Evolutionary conservation across 2,329 filamentous ascomycete genomes (phyloP), one percentile per base, ranked within the genome.

Genomic region (Arthroderma sp.): DNA sequence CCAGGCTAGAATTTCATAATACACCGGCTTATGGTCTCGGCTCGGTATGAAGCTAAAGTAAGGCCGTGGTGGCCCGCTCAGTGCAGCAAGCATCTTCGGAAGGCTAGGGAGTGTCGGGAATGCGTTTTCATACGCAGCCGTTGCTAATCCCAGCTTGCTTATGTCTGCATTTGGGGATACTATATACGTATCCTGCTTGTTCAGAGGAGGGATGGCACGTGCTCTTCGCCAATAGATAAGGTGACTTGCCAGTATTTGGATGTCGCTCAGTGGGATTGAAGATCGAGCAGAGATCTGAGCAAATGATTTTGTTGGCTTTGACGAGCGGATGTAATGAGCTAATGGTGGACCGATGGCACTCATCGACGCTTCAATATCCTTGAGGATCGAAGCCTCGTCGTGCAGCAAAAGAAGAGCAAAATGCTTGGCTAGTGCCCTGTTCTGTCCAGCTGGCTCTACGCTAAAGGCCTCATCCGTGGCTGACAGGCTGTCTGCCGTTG

Each of bases 211-310:
- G 36, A 96, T 89, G 10, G 89, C 83, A 48, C 93, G 84, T 39
- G 89, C 91, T 46, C 88, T 82, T 27, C 91, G 81, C 88, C 89
- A 96, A 66, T 93, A 94, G 49, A 96, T 87, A 50, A 98, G 82
- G 66, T 96, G 91, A 47, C 86, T 83, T 6, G 88, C 87, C 50
- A 94, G 84, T 54, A 86, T 82, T 51, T 89, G 82, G 50, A 96
- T 82, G 53, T 94, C 85, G 30, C 78, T 73, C 1, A 91, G 72
- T 3, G 83, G 80, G 43, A 96, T 81, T 15, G 80, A 75, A 42
- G 67, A 68, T 2, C 57, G 51, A 4, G 61, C 58, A 54, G 73
- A 88, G 51, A 86, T 75, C 49, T 83, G 78, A 32, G 85, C 82
- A 62, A 88, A 87, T 0, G 73, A 77, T 52, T 80, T 80, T 1